Conservation (phyloP, 169 alveolate species). For the Plasmodium cynomolgi region DNA sequence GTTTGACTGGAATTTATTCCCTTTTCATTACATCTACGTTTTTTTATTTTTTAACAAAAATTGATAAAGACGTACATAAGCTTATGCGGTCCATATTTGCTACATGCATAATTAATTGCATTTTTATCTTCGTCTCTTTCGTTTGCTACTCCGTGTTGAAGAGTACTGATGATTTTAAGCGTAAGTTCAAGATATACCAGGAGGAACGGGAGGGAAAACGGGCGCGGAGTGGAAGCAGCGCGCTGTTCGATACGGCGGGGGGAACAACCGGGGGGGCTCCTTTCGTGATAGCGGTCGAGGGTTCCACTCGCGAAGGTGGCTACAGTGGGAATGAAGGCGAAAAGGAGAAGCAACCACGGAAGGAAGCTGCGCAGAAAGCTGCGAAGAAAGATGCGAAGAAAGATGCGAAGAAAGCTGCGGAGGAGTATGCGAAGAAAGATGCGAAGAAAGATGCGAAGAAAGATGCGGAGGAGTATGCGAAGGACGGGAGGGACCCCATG, state of each 20-base stretch:
- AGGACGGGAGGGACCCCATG: neutral
- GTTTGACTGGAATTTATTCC: constrained; percentile 66
- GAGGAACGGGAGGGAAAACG: constrained; percentile 12
- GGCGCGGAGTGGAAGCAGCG: neutral
- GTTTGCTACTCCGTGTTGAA: constrained; percentile 31
- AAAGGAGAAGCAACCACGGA: neutral
- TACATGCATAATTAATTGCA: constrained; percentile 45
- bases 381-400: no score
- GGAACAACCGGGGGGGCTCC: neutral
- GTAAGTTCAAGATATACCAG: constrained; percentile 20
- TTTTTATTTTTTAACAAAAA: constrained; percentile 45
- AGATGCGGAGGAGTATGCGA: neutral
- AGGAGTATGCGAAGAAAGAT: no score
- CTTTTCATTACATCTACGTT: constrained; percentile 25
- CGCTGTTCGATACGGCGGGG: neutral
- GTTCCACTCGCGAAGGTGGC: neutral
- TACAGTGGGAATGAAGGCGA: neutral
- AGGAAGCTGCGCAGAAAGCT: neutral
- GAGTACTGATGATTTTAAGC: constrained; percentile 16
- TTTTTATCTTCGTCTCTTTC: constrained; percentile 23
- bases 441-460: neutral
- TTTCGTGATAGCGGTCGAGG: neutral
- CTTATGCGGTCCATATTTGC: constrained; percentile 20
- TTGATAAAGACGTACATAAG: constrained; percentile 22
- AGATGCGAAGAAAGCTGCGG: neutral